Evolutionary conservation across 2,329 filamentous ascomycete genomes (phyloP), one percentile per base, ranked within the genome.

Genomic region (Claviceps sorghi): DNA sequence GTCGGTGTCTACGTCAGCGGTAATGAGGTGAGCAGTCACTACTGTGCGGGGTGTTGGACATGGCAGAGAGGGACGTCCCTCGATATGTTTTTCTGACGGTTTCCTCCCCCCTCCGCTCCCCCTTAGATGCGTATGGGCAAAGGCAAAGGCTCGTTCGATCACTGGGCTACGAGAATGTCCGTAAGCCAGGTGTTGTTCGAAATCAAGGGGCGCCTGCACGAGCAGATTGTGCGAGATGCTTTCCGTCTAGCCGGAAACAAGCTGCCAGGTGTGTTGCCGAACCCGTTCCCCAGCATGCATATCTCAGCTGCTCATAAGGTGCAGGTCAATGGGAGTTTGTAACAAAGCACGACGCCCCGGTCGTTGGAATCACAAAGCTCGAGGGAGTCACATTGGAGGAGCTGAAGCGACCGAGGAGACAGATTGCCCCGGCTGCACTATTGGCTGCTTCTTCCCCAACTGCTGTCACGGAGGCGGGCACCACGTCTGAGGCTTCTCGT

Each of bases 121-220:
- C n/a, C n/a, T n/a, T 19, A 84, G 81, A 85, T 88, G 67, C 85
- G 93, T 79, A 98, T 98, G 94, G 93, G 93, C 67, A 98, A 97
- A 72, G 93, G 93, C 71, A 98, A 98, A 68, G 93, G 93, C 60
- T 86, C 84, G 56, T 97, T 98, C 65, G 93, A 98, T 67, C 88
- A 95, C 65, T 98, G 93, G 93, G 89, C 91, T 4, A 81, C 86
- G 22, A 82, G 91, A 68, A 83, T 97, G 59, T 82, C 88, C 9
- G 88, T 97, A 50, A 95, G 86, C 70, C 87, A 93, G 67, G 81
- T 98, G 48, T 74, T 96, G 21, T 94, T 98, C 60, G 93, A 98
- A 70, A 72, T 98, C 59, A 89, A 88, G 69, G 93, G 93, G 46
- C 80, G 89, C 60, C 65, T 97, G 57, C 93, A 98, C 78, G 93